Conservation (phyloP, 2,329 filamentous ascomycete genomes). For the Sporothrix variecibatus region DNA sequence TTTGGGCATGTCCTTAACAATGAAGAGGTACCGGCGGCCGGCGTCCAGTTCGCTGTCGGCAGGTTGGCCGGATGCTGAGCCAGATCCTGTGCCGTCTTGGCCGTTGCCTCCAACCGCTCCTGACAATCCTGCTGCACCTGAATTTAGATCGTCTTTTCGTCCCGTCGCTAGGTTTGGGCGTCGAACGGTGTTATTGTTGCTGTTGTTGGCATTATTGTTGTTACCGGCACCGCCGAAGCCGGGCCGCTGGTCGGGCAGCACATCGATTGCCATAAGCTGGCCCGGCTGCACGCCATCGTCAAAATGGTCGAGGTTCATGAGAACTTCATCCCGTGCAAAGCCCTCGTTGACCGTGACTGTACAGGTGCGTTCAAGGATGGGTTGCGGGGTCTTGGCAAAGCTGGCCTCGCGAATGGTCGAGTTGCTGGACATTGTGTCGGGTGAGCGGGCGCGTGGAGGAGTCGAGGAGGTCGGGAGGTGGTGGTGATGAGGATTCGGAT, state of each 20-base stretch:
- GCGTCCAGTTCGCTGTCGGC: conserved; percentile 10
- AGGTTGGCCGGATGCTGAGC: background rate
- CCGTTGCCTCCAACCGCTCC: background rate
- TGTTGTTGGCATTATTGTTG: conserved; percentile 21
- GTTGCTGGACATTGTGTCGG: conserved; percentile 52
- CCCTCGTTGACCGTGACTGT: conserved; percentile 68
- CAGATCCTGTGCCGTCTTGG: background rate
- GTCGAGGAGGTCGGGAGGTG: conserved; percentile 25
- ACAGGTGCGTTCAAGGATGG: conserved; percentile 50
- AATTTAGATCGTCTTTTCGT: conserved; percentile 31
- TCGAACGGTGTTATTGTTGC: conserved; percentile 28
- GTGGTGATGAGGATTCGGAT: conserved; percentile 30
- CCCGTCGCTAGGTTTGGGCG: conserved; percentile 19
- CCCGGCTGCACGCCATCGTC: conserved; percentile 64
- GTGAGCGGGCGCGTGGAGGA: conserved; percentile 40
- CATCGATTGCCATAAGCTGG: conserved; percentile 71
- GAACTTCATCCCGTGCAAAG: conserved; percentile 74
- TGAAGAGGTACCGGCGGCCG: conserved; percentile 63
- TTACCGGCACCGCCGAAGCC: conserved; percentile 29
- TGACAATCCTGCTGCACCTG: background rate
- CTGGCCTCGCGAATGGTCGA: conserved; percentile 47
- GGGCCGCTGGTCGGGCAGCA: conserved; percentile 47
- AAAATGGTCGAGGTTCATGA: conserved; percentile 74
- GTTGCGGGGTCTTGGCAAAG: conserved; percentile 34
- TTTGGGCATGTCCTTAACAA: conserved; percentile 69